Conservation (phyloP, 129 eudicot genomes). For the Artemisia tridentata region DNA sequence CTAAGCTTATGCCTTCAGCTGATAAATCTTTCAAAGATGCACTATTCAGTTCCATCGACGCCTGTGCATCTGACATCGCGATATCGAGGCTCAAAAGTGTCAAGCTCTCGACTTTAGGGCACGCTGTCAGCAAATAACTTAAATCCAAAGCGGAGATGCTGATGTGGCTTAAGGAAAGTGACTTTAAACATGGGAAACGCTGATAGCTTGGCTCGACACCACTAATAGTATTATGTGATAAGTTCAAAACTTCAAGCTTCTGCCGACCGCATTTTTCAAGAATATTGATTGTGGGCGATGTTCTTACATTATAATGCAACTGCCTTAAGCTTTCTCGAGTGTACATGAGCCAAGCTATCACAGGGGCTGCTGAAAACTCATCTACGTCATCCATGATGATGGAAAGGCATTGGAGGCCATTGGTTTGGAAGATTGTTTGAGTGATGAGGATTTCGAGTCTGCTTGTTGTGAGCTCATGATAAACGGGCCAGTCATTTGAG, state of each 20-base stretch:
- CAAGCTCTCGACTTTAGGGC: constrained; percentile 70
- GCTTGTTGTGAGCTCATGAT: constrained; percentile 64
- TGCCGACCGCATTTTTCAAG: constrained; percentile 84
- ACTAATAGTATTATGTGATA: constrained; percentile 70
- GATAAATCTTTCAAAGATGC: constrained; percentile 59
- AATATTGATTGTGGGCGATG: constrained; percentile 65
- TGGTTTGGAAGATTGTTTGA: constrained; percentile 81
- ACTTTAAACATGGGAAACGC: constrained; percentile 67
- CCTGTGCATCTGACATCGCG: constrained; percentile 87
- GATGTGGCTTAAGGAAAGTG: constrained; percentile 69
- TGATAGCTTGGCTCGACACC: constrained; percentile 85
- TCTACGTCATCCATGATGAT: constrained; percentile 90
- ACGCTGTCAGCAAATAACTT: constrained; percentile 70
- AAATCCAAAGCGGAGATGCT: constrained; percentile 81
- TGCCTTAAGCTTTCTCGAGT: constrained; percentile 69
- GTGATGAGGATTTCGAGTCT: constrained; percentile 77
- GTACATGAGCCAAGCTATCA: constrained; percentile 95
- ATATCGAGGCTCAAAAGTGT: constrained; percentile 68
- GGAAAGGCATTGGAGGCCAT: constrained; percentile 65
- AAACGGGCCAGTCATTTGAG: constrained; percentile 79
- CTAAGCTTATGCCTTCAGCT: constrained; percentile 80
- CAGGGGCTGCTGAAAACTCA: constrained; percentile 91
- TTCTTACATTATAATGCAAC: constrained; percentile 72
- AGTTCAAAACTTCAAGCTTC: constrained; percentile 56
- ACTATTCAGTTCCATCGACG: constrained; percentile 71